Base-by-base conservation (phyloP, 768 basidiomycete genomes). In the Lentinula boryana region DNA sequence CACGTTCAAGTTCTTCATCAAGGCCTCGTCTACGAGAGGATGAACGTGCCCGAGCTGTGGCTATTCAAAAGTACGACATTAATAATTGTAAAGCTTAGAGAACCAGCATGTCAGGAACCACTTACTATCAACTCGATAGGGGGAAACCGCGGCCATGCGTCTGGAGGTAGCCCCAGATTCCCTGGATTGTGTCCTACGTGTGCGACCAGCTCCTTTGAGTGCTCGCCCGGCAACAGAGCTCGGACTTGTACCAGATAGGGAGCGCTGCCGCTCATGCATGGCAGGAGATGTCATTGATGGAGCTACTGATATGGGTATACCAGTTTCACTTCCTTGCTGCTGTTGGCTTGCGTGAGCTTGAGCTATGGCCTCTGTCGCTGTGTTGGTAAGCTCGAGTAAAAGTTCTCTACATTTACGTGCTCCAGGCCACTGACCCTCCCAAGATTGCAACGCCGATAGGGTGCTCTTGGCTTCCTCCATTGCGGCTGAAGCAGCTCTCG, bases 381-480 rank as follows among this genome's bases (percentile, higher is more conserved):
- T 91, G 46, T 75, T 85, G 35, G 84, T 80, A 55, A 91, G 76
- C 64, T 91, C 89, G 49, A 80, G 73, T 41, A 93, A 82, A 43
- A 93, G 73, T 68, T 92, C 91, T 71, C 86, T 92, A 78, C 92
- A 92, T 72, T 93, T 93, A 44, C 84, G 81, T 63, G 91, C 91
- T 15, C 92, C 92, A 21, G 92, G 92, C 93, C 93, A 94, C 60
- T 83, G 80, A 1, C 89, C 89, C 70, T 93, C 92, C 87, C 91
- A 91, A 5, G 85, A 84, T 68, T 87, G 87, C 58, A 94, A 75
- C 27, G 90, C 87, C 31, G 73, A 69, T 40, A 94, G 72, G 40
- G 89, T 86, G 60, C 84, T 85, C 71, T 81, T 85, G 7, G 88
- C 91, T 75, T 94, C 92, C 6, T 91, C 88, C 85, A 93, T 86